These are phyloP conservation scores for Cladorrhinum samala DNA, from an alignment of 495 filamentous ascomycete species.

Conservation along the genomic window DNA sequence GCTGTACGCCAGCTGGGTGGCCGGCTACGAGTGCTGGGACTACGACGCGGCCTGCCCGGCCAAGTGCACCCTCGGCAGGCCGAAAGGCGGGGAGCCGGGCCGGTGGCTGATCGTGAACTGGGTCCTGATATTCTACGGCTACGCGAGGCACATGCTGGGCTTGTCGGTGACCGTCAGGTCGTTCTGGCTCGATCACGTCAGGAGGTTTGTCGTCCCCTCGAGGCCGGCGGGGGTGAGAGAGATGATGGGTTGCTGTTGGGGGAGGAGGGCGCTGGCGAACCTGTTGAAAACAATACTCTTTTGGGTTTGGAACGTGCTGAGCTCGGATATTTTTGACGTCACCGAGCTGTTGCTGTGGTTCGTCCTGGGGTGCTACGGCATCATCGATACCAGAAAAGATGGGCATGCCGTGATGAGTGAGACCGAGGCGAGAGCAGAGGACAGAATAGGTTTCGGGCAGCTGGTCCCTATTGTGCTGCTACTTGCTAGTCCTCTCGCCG, in stretches of 20 bases:
- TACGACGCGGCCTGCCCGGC: constrained; percentile 1
- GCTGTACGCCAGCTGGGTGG: not conserved
- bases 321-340: not conserved
- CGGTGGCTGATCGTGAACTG: not conserved
- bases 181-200: not conserved
- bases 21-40: not conserved
- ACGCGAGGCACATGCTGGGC: not conserved
- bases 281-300: not conserved
- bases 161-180: not conserved
- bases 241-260: not conserved
- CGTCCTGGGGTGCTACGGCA: not conserved
- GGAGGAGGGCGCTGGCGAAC: not conserved
- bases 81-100: not conserved
- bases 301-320: not conserved
- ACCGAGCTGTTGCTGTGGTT: not conserved
- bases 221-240: not conserved
- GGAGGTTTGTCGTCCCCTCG: not conserved
- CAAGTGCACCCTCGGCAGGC: not conserved
- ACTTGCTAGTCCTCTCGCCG: not conserved
- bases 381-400: not conserved
- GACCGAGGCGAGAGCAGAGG: not conserved
- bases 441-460: constrained; percentile 5
- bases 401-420: constrained; percentile 1
- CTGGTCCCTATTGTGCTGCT: not conserved
- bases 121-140: not conserved